phyloP scores from a whole-genome alignment of 805 yeast genomes.

The Wickerhamomyces bisporus region DNA sequence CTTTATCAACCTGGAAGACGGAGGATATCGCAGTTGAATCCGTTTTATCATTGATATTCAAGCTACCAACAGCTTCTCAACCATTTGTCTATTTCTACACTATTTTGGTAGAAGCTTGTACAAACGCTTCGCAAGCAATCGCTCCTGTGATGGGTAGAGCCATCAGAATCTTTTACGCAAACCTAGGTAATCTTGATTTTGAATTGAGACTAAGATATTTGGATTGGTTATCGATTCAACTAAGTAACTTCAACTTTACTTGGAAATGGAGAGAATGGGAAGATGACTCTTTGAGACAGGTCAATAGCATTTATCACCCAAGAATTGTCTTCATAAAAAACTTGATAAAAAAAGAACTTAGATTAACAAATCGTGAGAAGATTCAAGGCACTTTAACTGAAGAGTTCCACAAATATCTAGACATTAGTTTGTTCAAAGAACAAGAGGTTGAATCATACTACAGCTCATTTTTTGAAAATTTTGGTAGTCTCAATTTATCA shows the following conservation, averaged over 20 bases:
- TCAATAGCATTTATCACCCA: conserved; percentile 57
- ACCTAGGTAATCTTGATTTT: conserved; percentile 63
- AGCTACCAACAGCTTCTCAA: conserved; percentile 62
- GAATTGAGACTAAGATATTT: conserved; percentile 69
- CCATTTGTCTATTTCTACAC: conserved; percentile 78
- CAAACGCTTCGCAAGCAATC: conserved; percentile 71
- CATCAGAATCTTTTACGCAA: conserved; percentile 70
- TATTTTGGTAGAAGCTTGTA: conserved; percentile 80
- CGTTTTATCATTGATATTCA: conserved; percentile 70
- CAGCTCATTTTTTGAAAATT: conserved; percentile 24
- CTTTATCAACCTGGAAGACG: conserved; percentile 72
- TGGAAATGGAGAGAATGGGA: conserved; percentile 99
- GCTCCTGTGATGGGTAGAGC: conserved; percentile 96
- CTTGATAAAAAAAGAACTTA: conserved; percentile 75
- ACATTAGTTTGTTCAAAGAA: conserved; percentile 32
- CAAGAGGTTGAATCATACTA: conserved; percentile 35
- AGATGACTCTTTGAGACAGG: conserved; percentile 43
- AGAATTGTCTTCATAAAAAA: conserved; percentile 68
- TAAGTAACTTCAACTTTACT: conserved; percentile 88
- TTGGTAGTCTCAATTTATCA: conserved; percentile 14
- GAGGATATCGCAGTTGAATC: conserved; percentile 88
- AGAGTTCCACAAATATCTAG: conserved; percentile 46
- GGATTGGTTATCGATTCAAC: conserved; percentile 91
- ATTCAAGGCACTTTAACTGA: conserved; percentile 68
- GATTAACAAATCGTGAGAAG: conserved; percentile 71